Base-by-base conservation (phyloP, 164 flowering plant genomes). In the Saururus chinensis region DNA sequence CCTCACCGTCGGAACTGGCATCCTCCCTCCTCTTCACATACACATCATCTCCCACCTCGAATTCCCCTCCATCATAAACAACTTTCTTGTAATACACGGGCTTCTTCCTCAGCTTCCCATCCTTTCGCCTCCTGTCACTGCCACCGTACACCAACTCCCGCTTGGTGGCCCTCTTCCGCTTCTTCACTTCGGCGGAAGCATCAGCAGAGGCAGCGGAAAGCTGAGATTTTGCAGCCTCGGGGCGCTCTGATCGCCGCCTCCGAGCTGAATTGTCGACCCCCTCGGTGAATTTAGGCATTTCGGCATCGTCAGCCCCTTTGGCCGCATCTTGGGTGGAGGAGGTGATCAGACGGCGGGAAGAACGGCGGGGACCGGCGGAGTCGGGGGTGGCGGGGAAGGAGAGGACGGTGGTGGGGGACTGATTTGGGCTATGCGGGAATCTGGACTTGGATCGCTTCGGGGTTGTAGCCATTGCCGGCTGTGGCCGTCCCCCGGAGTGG, bases 21-120 rank as follows among this genome's bases (percentile, higher is more conserved):
- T 81, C 84, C 65, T 85, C 95, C 64, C 89, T 88, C 80, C 92
- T 86, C 79, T 83, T 90, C 75, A 90, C 93, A 71, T 90, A 90
- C 26, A 93, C 99, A 77, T 84, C 89, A 59, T 93, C 95, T 22
- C 97, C 95, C 0, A 82, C 76, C 49, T 59, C 73, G 64, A 93
- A 93, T 64, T 85, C 92, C 1, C 79, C 85, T 12, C 79, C 96
- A 70, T 90, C 97, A 64, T 76, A 93, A 56, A 70, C 81, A 51
- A 84, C 95, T 60, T 79, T 88, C 75, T 76, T 82, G 65, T 86
- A 90, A 73, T 78, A 88, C 45, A 83, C 80, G 25, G n/a, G n/a
- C n/a, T n/a, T n/a, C n/a, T n/a, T n/a, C n/a, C n/a, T n/a, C n/a
- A n/a, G n/a, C n/a, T n/a, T n/a, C n/a, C n/a, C n/a, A n/a, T n/a